Percentiles rank a stretch among this genome's conserved stretches.
phyloP scores from a whole-genome alignment of 805 yeast species.

The Candida sanyiensis region DNA sequence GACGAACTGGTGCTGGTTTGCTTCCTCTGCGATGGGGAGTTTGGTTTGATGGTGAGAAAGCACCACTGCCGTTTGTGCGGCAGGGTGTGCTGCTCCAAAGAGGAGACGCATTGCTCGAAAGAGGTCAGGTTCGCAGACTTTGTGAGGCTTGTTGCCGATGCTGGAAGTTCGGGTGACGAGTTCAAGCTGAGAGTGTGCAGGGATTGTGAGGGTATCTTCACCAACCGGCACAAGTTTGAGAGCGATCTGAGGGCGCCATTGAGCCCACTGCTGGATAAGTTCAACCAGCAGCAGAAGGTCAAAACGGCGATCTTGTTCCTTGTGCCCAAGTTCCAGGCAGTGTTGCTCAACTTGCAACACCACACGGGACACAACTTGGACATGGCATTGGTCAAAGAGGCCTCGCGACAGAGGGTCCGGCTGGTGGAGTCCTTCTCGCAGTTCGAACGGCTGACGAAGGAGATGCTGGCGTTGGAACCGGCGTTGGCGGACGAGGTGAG shows the following conservation, averaged over 20 bases:
- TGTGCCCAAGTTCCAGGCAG: constrained; percentile 39
- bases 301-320: constrained; percentile 33
- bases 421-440: constrained; percentile 44
- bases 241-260: constrained; percentile 33
- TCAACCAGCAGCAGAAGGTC: constrained; percentile 35
- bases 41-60: constrained; percentile 55
- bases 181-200: constrained; percentile 56
- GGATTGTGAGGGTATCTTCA: constrained; percentile 58
- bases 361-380: constrained; percentile 17
- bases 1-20: constrained; percentile 47
- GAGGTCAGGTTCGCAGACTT: constrained; percentile 47
- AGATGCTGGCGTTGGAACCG: constrained; percentile 32
- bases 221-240: constrained; percentile 46
- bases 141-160: constrained; percentile 13
- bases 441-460: constrained; percentile 46
- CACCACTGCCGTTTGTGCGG: constrained; percentile 96
- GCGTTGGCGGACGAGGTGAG: constrained; percentile 38
- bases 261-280: constrained; percentile 35
- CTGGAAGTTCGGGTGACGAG: constrained; percentile 20
- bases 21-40: constrained; percentile 53
- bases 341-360: constrained; percentile 30
- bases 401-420: constrained; percentile 37
- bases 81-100: constrained; percentile 66
- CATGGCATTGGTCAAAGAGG: constrained; percentile 29
- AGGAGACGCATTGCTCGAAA: constrained; percentile 60